Percentiles rank a stretch among this genome's conserved stretches.
These are phyloP conservation scores for Bryoerythrophyllum caledonicum DNA, from an alignment of 225 moss, liverwort and hornwort genomes.

Conservation along the genomic window DNA sequence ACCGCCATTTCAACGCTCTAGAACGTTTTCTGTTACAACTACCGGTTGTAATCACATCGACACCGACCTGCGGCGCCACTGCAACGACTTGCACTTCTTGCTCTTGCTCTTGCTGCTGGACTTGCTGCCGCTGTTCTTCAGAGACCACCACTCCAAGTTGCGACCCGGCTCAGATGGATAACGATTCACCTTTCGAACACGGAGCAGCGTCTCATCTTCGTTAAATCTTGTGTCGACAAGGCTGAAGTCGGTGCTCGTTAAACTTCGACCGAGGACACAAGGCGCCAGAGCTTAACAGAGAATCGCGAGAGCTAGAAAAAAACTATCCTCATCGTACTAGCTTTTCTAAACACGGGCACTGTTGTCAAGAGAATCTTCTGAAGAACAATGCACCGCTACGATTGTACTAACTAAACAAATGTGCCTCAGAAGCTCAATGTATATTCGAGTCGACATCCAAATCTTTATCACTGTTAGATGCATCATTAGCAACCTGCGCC, in stretches of 20 bases:
- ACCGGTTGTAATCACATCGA: neutral
- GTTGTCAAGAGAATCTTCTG: too few relatives aligned
- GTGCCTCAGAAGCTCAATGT: too few relatives aligned
- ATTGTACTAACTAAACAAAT: too few relatives aligned
- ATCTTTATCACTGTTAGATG: too few relatives aligned
- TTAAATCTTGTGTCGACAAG: neutral
- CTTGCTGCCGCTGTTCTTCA: constrained; percentile 8
- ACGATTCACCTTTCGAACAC: too few relatives aligned
- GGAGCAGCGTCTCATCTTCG: too few relatives aligned
- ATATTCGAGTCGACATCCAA: too few relatives aligned
- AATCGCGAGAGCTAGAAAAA: neutral
- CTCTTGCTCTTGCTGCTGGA: neutral
- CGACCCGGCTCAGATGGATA: too few relatives aligned
- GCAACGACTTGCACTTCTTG: neutral
- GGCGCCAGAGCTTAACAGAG: neutral
- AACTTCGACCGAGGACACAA: neutral
- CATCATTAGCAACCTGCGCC: too few relatives aligned
- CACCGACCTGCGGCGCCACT: neutral
- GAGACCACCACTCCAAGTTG: neutral
- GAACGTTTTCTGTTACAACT: neutral
- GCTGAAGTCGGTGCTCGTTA: neutral
- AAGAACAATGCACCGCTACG: too few relatives aligned
- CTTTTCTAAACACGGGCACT: too few relatives aligned
- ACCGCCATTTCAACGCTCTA: neutral
- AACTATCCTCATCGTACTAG: neutral